Evolutionary conservation across 768 basidiomycete species (phyloP).

Genomic region (Phanerochaete carnosa): DNA sequence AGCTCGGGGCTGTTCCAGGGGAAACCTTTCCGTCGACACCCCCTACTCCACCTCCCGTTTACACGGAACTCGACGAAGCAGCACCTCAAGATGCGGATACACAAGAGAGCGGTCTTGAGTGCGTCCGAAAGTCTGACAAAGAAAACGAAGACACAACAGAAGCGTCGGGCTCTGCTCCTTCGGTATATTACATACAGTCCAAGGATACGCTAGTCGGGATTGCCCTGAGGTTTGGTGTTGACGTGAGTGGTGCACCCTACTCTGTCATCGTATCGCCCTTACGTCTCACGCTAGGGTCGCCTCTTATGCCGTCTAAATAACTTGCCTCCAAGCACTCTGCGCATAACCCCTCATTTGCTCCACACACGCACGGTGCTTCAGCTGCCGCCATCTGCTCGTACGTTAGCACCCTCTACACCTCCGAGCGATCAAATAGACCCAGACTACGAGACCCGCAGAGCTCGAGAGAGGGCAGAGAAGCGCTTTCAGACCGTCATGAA

Average conservation of each 20-base stretch:
- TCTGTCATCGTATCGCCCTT: not conserved
- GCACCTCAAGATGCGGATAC: not conserved
- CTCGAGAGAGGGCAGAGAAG: slow-evolving; percentile 23
- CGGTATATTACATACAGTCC: slow-evolving; percentile 51
- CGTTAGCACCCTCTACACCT: slow-evolving; percentile 20
- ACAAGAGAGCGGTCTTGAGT: not conserved
- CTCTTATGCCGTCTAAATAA: slow-evolving; percentile 64
- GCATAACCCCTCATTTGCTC: slow-evolving; percentile 69
- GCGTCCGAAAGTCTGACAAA: not conserved
- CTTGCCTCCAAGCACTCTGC: slow-evolving; percentile 60
- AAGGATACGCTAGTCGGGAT: slow-evolving; percentile 66
- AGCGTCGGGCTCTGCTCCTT: slow-evolving; percentile 2
- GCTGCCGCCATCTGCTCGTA: slow-evolving; percentile 43
- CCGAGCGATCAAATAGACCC: slow-evolving; percentile 26
- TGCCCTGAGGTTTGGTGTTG: slow-evolving; percentile 53
- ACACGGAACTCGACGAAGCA: not conserved
- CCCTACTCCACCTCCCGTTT: slow-evolving; percentile 18
- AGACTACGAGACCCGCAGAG: slow-evolving; percentile 40
- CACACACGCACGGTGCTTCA: slow-evolving; percentile 61
- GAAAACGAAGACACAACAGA: not conserved
- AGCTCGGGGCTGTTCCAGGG: not conserved
- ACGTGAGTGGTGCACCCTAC: slow-evolving; percentile 42
- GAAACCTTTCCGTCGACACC: not conserved
- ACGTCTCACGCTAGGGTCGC: slow-evolving; percentile 38
- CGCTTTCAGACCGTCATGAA: slow-evolving; percentile 25